Evolutionary conservation across 108 stramenopile species (phyloP), one percentile per base, ranked within the genome.

Genomic region (Stephanodiscus minutulus): DNA sequence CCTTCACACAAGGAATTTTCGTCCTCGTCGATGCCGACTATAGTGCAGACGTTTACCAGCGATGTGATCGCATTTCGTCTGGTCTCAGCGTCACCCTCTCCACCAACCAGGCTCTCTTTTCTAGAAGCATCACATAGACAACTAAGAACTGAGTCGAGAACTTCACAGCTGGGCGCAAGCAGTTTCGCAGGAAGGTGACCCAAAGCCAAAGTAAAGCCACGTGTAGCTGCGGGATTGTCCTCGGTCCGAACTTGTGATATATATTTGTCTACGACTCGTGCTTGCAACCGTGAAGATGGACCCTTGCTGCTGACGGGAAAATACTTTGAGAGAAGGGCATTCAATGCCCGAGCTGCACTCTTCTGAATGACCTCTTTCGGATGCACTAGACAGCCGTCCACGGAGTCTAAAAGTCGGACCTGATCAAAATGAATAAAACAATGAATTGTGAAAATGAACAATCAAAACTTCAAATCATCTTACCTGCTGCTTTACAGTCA

Each of bases 81-180:
- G 7, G 99, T 98, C 77, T 98, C 98, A 20, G 98, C 98, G 66
- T 99, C 99, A 31, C 88, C 85, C 58, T 93, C 90, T 46, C 72
- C 77, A 8, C 91, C 94, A 46, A 94, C 92, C 29, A 68, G 66
- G 25, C 78, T 75, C 59, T 82, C 81, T 39, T 70, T 87, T 47
- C 65, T 77, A n/a, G 93, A 70, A 18, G 83, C 75, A 17, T 69
- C 33, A 55, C 82, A 81, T 13, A 97, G 76, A 60, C 79, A 82
- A 9, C 72, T 39, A 25, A 97, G 43, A 9, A 88, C 72, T 15
- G 66, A 61, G 64, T 85, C 82, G 7, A 97, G 66, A 27, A 90
- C 86, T 15, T 61, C 25, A 20, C 53, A 44, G 27, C 75, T 82
- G 36, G 91, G 91, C 20, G 93, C 91, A 22, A 94, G 67, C 18